Base-by-base conservation (phyloP, 179 eudicot species). In the Amaranthus tricolor region DNA sequence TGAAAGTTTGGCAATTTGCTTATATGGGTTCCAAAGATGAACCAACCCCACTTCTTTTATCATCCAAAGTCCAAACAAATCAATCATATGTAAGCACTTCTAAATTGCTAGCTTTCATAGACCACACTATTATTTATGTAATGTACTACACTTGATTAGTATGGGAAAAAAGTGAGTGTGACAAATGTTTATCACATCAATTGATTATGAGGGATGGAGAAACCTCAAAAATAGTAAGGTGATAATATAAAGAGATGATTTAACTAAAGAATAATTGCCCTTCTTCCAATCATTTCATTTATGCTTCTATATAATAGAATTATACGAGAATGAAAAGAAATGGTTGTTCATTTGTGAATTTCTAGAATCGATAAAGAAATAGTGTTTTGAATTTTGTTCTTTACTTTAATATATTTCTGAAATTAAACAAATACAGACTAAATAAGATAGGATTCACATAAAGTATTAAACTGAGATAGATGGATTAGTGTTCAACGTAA, bases 151-250 rank as follows among this genome's bases (percentile, higher is more conserved):
- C 40, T 31, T 31, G 40, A 31, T 31, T 31, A 21, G 20, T 17
- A 49, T 6, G 12, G 17, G 15, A 11, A 66, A 67, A n/a, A 49
- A 2, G 24, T 52, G 59, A 19, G 72, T 48, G 55, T 50, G 44
- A 68, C 59, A 68, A 52, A 52, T 15, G 50, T 69, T 69, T 15
- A 69, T 69, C 71, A 69, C 72, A 69, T 69, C 72, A 68, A 11
- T 68, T 67, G 71, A 67, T 50, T 49, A 67, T n/a, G 31, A 67
- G 70, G 57, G 11, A 67, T n/a, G 31, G 51, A 55, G 57, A 67
- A 51, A 50, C 9, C 44, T 50, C 57, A 20, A 50, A 50, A 66
- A 67, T 49, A 6, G 3, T 4, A n/a, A 7, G 9, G 20, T 24
- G 44, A 52, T 20, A 31, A 31, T 31, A 31, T 31, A 31, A 31